A percentile compares a stretch with the other conserved stretches of the same genome.
Evolutionary conservation across 305 asterid genomes (phyloP).

Genomic region (Fraxinus velutina): DNA sequence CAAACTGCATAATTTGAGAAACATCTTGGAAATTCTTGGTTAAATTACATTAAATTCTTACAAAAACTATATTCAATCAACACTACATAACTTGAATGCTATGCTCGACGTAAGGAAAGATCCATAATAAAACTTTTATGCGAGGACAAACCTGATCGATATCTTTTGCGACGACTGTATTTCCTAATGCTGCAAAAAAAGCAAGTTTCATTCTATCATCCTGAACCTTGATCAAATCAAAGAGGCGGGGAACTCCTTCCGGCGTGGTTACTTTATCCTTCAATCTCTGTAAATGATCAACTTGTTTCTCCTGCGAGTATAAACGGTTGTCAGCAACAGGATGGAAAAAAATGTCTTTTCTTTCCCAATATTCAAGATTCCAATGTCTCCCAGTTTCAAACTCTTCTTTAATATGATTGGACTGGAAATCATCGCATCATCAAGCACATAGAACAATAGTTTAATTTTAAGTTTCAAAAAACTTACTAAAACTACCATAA

Average conservation of each 20-base stretch:
- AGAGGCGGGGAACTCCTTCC: slow-evolving; percentile 76
- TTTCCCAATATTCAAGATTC: neutral
- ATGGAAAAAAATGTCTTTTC: neutral
- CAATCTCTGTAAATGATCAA: slow-evolving; percentile 47
- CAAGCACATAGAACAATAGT: neutral
- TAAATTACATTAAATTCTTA: neutral
- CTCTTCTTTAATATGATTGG: slow-evolving; percentile 3
- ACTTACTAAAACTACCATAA: neutral
- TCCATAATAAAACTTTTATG: neutral
- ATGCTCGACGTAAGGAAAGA: neutral
- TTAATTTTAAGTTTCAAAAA: neutral
- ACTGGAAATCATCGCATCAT: neutral
- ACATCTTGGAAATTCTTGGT: neutral
- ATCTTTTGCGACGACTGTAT: slow-evolving; percentile 72
- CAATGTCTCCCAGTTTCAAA: neutral
- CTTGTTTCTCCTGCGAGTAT: slow-evolving; percentile 79
- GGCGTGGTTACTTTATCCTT: slow-evolving; percentile 68
- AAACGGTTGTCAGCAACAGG: slow-evolving; percentile 1
- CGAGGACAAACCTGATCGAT: slow-evolving; percentile 64
- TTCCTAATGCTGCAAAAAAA: slow-evolving; percentile 76
- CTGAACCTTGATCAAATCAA: slow-evolving; percentile 80
- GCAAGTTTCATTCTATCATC: slow-evolving; percentile 92
- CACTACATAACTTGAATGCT: neutral
- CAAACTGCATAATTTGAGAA: neutral
- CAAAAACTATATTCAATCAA: neutral